phyloP scores from a whole-genome alignment of 2,329 filamentous ascomycete genomes.

The Lachnellula subtilissima region DNA sequence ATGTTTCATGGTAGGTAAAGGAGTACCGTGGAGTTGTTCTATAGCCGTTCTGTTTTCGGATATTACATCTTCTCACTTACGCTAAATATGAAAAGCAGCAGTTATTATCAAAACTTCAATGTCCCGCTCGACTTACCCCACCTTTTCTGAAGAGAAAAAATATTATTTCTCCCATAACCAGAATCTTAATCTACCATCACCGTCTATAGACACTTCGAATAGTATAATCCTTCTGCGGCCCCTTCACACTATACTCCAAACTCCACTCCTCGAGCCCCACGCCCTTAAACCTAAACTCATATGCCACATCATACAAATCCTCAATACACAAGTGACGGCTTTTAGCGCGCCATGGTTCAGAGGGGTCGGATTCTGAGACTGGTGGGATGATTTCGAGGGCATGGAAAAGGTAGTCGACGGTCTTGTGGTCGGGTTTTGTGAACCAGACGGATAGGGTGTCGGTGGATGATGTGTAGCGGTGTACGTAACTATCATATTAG shows the following conservation, averaged over 20 bases:
- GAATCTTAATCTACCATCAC: neutral
- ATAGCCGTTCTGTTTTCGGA: no score
- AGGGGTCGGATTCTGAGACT: slow-evolving; percentile 14
- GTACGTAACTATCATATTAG: slow-evolving; percentile 56
- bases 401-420: slow-evolving; percentile 71
- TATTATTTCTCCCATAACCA: no score
- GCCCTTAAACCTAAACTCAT: slow-evolving; percentile 59
- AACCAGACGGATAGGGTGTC: slow-evolving; percentile 71
- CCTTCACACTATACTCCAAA: slow-evolving; percentile 61
- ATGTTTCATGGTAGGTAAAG: no score
- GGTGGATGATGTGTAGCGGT: slow-evolving; percentile 57
- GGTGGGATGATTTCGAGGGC: slow-evolving; percentile 56
- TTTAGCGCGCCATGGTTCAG: slow-evolving; percentile 51
- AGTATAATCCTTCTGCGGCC: slow-evolving; percentile 69
- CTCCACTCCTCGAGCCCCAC: slow-evolving; percentile 54
- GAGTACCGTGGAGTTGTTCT: no score
- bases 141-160: neutral
- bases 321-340: slow-evolving; percentile 66
- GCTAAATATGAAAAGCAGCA: no score
- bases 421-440: slow-evolving; percentile 54
- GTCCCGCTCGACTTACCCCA: neutral
- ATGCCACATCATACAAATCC: slow-evolving; percentile 67
- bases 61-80: no score
- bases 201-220: slow-evolving; percentile 48
- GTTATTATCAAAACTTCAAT: neutral